phyloP scores from a whole-genome alignment of 2,329 filamentous ascomycete genomes.

The Penicillium hesseltinei region DNA sequence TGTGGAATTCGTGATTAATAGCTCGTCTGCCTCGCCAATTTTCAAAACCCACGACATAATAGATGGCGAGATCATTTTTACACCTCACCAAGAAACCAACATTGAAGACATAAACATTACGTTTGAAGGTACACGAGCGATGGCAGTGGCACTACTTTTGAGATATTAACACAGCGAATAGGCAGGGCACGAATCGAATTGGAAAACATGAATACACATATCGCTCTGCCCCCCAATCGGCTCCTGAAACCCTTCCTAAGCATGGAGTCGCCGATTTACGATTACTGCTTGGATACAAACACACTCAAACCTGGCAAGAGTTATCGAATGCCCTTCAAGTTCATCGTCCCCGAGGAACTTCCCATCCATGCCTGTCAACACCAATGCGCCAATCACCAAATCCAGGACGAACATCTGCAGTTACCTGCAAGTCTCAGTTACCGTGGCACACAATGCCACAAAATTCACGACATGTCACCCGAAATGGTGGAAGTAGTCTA shows the following conservation, averaged over 20 bases:
- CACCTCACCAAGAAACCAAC: too few relatives aligned
- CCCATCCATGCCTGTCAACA: constrained; percentile 17
- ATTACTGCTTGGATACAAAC: background rate
- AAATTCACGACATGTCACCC: constrained; percentile 8
- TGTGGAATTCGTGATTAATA: too few relatives aligned
- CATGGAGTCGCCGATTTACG: background rate
- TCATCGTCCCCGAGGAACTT: constrained; percentile 17
- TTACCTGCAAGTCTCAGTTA: too few relatives aligned
- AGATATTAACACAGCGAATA: background rate
- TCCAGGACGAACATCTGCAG: constrained; percentile 15
- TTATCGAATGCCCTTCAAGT: constrained; percentile 14
- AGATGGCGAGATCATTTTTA: too few relatives aligned
- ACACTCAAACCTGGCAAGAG: background rate
- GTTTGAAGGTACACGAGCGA: too few relatives aligned
- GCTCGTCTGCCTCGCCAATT: too few relatives aligned
- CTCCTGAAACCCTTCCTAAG: constrained; percentile 13
- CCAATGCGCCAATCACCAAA: constrained; percentile 9
- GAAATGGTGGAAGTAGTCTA: constrained; percentile 4
- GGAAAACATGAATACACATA: too few relatives aligned
- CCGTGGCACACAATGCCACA: background rate
- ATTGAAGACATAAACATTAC: too few relatives aligned
- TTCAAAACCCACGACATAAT: too few relatives aligned
- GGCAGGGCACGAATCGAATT: constrained; percentile 10
- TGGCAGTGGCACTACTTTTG: too few relatives aligned
- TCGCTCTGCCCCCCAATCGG: background rate